Percentiles rank a stretch among this genome's conserved stretches.
Evolutionary conservation across 2,329 filamentous ascomycete species (phyloP).

Genomic region (Fusarium sp.): DNA sequence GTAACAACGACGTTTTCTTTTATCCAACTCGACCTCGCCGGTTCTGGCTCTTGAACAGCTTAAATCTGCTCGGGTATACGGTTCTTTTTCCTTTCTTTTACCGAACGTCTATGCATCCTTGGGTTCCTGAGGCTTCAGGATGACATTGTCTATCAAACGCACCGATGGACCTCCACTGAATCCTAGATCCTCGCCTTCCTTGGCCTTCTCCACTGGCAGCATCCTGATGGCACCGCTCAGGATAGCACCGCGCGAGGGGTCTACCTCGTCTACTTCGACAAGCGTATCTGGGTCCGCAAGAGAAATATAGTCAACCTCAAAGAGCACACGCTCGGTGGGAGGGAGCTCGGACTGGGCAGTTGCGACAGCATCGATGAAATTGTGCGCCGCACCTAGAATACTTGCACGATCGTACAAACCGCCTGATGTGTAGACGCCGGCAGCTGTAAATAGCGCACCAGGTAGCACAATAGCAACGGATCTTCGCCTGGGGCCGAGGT

Average conservation of each 20-base stretch:
- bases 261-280: conserved; percentile 78
- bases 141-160: conserved; percentile 92
- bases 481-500: conserved; percentile 81
- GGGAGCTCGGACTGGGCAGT: conserved; percentile 70
- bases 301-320: conserved; percentile 92
- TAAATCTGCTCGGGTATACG: conserved; percentile 34
- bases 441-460: conserved; percentile 75
- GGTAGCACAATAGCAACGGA: conserved; percentile 77
- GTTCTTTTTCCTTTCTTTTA: conserved; percentile 6
- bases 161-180: conserved; percentile 78
- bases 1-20: background rate
- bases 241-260: conserved; percentile 78
- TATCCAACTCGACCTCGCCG: conserved; percentile 3
- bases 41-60: conserved; percentile 23
- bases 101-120: conserved; percentile 20
- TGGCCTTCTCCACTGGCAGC: conserved; percentile 78
- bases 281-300: conserved; percentile 87
- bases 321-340: conserved; percentile 71
- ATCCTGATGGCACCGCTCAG: conserved; percentile 93
- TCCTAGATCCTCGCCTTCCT: conserved; percentile 79
- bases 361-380: conserved; percentile 65
- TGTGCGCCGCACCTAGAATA: conserved; percentile 77
- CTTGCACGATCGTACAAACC: conserved; percentile 65
- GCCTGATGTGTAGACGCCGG: conserved; percentile 69
- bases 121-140: conserved; percentile 62